Percentiles rank a stretch among this genome's conserved stretches.
These are phyloP conservation scores for Neckera pumila DNA, from an alignment of 225 moss, liverwort and hornwort species.

Conservation along the genomic window DNA sequence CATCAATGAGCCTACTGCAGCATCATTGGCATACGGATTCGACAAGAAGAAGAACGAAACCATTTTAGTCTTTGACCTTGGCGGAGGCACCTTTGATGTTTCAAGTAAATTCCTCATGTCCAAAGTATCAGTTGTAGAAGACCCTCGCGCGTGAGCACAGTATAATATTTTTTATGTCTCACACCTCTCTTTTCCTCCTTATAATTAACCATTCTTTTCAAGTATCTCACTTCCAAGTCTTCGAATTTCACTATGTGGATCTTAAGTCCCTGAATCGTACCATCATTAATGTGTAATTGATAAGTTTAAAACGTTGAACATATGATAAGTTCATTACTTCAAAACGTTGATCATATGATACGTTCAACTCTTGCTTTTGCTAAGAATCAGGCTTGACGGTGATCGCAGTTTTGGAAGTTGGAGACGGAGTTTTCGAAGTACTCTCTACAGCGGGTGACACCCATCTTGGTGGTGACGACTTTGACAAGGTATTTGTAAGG, in stretches of 20 bases:
- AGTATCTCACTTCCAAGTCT: neutral
- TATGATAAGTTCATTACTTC: neutral
- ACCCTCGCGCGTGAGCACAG: neutral
- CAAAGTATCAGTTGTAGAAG: neutral
- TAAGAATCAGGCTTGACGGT: neutral
- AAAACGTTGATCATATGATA: neutral
- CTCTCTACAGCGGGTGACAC: slow-evolving; percentile 85
- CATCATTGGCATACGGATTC: slow-evolving; percentile 85
- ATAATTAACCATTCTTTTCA: neutral
- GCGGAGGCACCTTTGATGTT: slow-evolving; percentile 92
- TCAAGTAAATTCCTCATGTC: slow-evolving; percentile 32
- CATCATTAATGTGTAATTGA: neutral
- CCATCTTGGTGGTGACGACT: slow-evolving; percentile 93
- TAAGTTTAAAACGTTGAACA: neutral
- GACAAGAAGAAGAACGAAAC: slow-evolving; percentile 92
- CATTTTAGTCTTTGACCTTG: slow-evolving; percentile 86
- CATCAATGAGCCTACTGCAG: slow-evolving; percentile 92
- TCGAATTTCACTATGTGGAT: neutral
- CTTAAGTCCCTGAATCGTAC: neutral
- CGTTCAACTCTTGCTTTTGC: neutral
- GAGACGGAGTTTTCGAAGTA: slow-evolving; percentile 90
- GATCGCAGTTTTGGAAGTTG: slow-evolving; percentile 69
- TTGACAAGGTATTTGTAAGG: slow-evolving; percentile 65
- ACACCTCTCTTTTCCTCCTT: no score
- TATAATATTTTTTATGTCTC: neutral